A percentile compares a stretch with the other conserved stretches of the same genome.
Conservation (phyloP, 2,329 filamentous ascomycete species). For the Colletotrichum zoysiae region DNA sequence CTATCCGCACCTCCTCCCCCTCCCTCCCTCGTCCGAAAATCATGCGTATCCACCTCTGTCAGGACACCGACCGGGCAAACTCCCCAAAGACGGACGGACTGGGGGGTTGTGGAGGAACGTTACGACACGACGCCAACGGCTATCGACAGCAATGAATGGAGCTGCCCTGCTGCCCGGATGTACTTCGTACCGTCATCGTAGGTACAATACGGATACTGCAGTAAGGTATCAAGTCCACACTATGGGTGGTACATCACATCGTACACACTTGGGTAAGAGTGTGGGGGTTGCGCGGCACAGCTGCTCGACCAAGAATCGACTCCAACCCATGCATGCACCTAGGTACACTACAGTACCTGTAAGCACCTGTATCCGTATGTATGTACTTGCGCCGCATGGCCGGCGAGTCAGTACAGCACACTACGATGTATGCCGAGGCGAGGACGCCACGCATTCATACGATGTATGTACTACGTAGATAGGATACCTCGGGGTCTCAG, state of each 20-base stretch:
- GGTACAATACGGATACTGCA: too few species aligned
- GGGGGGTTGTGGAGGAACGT: slow-evolving; percentile 9
- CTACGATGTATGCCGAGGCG: too few species aligned
- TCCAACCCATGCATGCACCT: not conserved
- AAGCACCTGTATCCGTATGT: not conserved
- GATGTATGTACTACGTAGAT: too few species aligned
- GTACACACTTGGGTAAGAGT: not conserved
- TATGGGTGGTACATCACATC: too few species aligned
- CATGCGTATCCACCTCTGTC: slow-evolving; percentile 1
- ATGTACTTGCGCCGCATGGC: not conserved
- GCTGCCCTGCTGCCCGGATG: not conserved
- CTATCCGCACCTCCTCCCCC: slow-evolving; percentile 17
- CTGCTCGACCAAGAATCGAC: not conserved
- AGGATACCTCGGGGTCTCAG: not conserved
- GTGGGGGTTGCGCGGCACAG: slow-evolving; percentile 14
- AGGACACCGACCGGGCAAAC: not conserved
- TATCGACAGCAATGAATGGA: not conserved
- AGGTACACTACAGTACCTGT: too few species aligned
- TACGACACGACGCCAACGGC: not conserved
- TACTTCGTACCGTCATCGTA: too few species aligned
- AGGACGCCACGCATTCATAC: not conserved
- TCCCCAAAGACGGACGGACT: not conserved
- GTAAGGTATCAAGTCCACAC: too few species aligned
- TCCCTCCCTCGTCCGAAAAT: slow-evolving; percentile 8
- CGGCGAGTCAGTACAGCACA: too few species aligned